phyloP scores from a whole-genome alignment of 2,329 filamentous ascomycete genomes.

The Aspergillus pseudoterreus region DNA sequence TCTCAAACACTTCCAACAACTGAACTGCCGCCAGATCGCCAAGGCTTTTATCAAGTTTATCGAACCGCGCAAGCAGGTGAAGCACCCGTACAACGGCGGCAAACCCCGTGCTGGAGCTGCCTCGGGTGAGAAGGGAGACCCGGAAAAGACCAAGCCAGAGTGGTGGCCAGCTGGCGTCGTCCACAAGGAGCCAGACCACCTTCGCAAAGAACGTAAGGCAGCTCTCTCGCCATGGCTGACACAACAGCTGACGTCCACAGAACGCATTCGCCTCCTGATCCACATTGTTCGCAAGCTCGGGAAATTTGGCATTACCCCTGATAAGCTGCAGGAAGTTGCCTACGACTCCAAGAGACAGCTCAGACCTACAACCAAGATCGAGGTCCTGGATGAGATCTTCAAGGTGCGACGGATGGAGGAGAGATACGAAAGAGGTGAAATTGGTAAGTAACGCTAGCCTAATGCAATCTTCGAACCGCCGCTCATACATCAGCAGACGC shows the following conservation, averaged over 20 bases:
- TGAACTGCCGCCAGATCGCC: slow-evolving; percentile 43
- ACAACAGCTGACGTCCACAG: slow-evolving; percentile 16
- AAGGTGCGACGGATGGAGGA: slow-evolving; percentile 39
- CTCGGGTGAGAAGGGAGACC: slow-evolving; percentile 37
- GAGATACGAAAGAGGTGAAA: slow-evolving; percentile 38
- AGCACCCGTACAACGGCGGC: slow-evolving; percentile 48
- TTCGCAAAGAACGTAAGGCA: slow-evolving; percentile 43
- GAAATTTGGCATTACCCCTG: slow-evolving; percentile 32
- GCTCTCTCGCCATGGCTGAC: not conserved
- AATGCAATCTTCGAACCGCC: not conserved
- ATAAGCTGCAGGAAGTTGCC: slow-evolving; percentile 39
- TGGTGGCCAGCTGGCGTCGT: slow-evolving; percentile 44
- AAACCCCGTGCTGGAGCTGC: slow-evolving; percentile 30
- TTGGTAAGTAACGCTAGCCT: slow-evolving; percentile 27
- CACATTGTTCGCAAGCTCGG: slow-evolving; percentile 40
- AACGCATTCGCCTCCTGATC: slow-evolving; percentile 36
- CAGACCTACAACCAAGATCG: slow-evolving; percentile 31
- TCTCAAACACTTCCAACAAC: slow-evolving; percentile 43
- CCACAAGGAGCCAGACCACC: slow-evolving; percentile 49
- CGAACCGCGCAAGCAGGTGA: slow-evolving; percentile 47
- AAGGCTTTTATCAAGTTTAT: slow-evolving; percentile 47
- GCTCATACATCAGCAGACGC: slow-evolving; percentile 22
- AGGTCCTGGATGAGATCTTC: slow-evolving; percentile 41
- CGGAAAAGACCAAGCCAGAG: slow-evolving; percentile 43
- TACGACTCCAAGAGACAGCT: slow-evolving; percentile 38